These are phyloP conservation scores for Colletotrichum sp. DNA, from an alignment of 2,329 filamentous ascomycete species.

Conservation along the genomic window DNA sequence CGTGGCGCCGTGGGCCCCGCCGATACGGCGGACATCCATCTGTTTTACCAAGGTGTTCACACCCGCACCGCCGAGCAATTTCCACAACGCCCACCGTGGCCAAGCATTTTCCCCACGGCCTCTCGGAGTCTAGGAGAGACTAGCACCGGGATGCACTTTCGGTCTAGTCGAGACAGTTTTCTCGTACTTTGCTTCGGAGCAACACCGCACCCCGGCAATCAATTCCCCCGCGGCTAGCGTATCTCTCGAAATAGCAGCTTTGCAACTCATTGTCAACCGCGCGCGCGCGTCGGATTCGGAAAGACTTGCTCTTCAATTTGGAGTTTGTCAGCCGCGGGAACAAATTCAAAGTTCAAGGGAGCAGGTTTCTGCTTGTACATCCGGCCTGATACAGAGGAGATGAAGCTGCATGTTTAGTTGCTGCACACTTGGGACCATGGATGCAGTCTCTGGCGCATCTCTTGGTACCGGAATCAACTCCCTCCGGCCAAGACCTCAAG, in stretches of 20 bases:
- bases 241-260: neutral
- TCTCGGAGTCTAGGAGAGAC: neutral
- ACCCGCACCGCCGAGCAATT: neutral
- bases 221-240: neutral
- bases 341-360: neutral
- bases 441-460: neutral
- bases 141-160: neutral
- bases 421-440: neutral
- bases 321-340: neutral
- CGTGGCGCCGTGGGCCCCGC: neutral
- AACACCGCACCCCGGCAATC: neutral
- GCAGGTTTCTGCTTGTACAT: neutral
- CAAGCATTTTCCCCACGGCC: neutral
- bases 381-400: neutral
- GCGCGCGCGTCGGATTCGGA: neutral
- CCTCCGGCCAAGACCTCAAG: neutral
- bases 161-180: neutral
- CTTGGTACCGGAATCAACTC: neutral
- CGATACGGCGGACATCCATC: slow-evolving; percentile 9
- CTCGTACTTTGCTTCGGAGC: neutral
- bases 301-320: neutral
- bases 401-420: neutral
- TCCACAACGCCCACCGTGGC: neutral
- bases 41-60: neutral
- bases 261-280: neutral